Conservation (phyloP, 805 yeast genomes). For the Nakazawaea molendinolei region DNA sequence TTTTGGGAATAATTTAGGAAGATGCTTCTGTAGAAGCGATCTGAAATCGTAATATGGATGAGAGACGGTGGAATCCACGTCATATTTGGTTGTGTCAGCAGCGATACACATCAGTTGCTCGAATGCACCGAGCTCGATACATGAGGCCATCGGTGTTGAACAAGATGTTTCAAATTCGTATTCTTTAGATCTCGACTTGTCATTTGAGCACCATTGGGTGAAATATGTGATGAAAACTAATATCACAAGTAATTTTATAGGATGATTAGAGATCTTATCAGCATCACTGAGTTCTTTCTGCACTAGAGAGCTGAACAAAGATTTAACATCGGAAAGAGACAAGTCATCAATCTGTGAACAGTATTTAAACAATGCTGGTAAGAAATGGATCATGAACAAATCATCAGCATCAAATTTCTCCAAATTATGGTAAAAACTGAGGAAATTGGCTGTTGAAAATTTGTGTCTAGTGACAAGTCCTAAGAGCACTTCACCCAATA, state of each 20-base stretch:
- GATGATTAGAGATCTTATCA: slow-evolving; percentile 37
- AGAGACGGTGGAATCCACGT: slow-evolving; percentile 30
- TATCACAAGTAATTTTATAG: slow-evolving; percentile 41
- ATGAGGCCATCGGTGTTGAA: slow-evolving; percentile 50
- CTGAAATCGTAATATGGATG: slow-evolving; percentile 59
- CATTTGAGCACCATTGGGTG: slow-evolving; percentile 58
- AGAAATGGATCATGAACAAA: slow-evolving; percentile 51
- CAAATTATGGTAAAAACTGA: slow-evolving; percentile 37
- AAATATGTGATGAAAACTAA: slow-evolving; percentile 50
- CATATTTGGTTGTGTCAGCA: slow-evolving; percentile 45
- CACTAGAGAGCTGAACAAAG: slow-evolving; percentile 30
- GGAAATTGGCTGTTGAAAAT: slow-evolving; percentile 27
- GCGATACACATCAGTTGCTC: slow-evolving; percentile 58
- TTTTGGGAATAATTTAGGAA: slow-evolving; percentile 49
- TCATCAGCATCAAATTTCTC: slow-evolving; percentile 52
- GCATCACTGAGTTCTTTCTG: slow-evolving; percentile 26
- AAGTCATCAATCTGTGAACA: slow-evolving; percentile 31
- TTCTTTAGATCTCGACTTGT: slow-evolving; percentile 33
- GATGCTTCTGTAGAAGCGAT: slow-evolving; percentile 55
- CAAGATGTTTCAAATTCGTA: slow-evolving; percentile 51
- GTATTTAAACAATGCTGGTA: slow-evolving; percentile 51
- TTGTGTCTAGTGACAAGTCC: slow-evolving; percentile 38
- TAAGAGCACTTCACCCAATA: slow-evolving; percentile 56
- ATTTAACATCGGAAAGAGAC: slow-evolving; percentile 30
- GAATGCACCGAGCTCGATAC: slow-evolving; percentile 60